Evolutionary conservation across 139 green algal genomes (phyloP).

Genomic region (Volvox reticuliferus): DNA sequence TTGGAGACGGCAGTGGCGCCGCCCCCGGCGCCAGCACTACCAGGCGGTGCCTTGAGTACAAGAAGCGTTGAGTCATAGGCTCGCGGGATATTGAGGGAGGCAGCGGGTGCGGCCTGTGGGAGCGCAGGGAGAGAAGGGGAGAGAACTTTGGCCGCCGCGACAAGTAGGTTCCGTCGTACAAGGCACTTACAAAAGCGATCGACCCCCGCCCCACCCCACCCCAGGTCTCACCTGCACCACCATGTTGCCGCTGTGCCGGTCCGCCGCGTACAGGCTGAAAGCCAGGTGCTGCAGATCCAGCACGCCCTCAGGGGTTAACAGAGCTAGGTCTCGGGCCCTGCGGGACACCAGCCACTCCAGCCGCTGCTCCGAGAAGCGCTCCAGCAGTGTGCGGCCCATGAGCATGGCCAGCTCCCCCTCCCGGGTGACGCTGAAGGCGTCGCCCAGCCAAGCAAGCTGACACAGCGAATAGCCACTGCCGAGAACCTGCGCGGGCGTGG

Average conservation of each 20-base stretch:
- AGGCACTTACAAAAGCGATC: too few species aligned
- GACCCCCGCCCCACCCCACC: too few species aligned
- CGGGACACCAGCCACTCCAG: slow-evolving; percentile 59
- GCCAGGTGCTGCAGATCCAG: slow-evolving; percentile 48
- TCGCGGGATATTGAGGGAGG: slow-evolving; percentile 23
- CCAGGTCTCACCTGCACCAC: slow-evolving; percentile 23
- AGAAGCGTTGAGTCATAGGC: slow-evolving; percentile 46
- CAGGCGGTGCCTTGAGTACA: not conserved
- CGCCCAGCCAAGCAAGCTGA: slow-evolving; percentile 56
- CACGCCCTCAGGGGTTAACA: slow-evolving; percentile 34
- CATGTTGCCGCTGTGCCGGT: slow-evolving; percentile 39
- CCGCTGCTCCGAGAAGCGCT: slow-evolving; percentile 34
- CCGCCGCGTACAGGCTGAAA: slow-evolving; percentile 40
- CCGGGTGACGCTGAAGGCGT: slow-evolving; percentile 48
- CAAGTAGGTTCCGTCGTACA: not conserved
- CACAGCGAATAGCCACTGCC: slow-evolving; percentile 46
- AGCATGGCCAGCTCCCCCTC: slow-evolving; percentile 43
- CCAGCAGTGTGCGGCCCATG: slow-evolving; percentile 46
- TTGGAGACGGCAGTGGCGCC: not conserved
- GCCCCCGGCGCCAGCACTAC: not conserved
- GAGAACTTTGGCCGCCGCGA: not conserved
- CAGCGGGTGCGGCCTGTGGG: slow-evolving; percentile 1
- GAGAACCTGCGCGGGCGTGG: slow-evolving; percentile 7
- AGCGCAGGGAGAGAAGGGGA: too few species aligned
- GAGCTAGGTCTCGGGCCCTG: slow-evolving; percentile 47